A percentile compares a stretch with the other conserved stretches of the same genome.
Evolutionary conservation across 2,329 filamentous ascomycete species (phyloP).

Genomic region (Cyphellophora attinorum): DNA sequence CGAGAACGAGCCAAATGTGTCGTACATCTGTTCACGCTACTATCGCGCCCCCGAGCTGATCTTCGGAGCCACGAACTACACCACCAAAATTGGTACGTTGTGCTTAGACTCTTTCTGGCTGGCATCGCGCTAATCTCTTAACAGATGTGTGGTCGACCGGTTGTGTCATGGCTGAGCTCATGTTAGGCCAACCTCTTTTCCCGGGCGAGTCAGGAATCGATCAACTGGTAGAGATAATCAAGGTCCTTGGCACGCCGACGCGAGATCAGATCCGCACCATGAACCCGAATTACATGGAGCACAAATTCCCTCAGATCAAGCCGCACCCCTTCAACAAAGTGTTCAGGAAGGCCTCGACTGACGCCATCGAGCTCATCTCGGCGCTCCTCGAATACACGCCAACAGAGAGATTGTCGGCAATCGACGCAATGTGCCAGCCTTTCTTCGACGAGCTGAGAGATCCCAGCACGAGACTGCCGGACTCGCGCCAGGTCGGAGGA

Average conservation of each 20-base stretch:
- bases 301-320: conserved; percentile 99
- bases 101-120: conserved; percentile 10
- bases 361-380: conserved; percentile 91
- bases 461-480: conserved; percentile 79
- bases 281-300: conserved; percentile 99
- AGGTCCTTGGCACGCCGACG: conserved; percentile 92
- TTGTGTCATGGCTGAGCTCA: conserved; percentile 98
- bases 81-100: conserved; percentile 90
- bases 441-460: conserved; percentile 97
- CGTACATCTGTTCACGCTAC: conserved; percentile 98
- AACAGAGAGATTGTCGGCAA: conserved; percentile 82
- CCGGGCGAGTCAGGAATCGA: conserved; percentile 98
- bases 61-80: conserved; percentile 98
- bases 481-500: conserved; percentile 81
- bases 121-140: conserved; percentile 5
- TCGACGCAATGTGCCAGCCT: conserved; percentile 95
- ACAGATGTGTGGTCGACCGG: conserved; percentile 99
- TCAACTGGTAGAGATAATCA: conserved; percentile 98
- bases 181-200: conserved; percentile 96
- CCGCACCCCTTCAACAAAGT: conserved; percentile 99
- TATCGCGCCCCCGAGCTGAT: conserved; percentile 97
- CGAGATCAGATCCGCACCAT: conserved; percentile 98
- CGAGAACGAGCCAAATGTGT: conserved; percentile 97
- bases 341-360: conserved; percentile 88
- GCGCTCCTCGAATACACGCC: conserved; percentile 93